A percentile compares a stretch with the other conserved stretches of the same genome.
These are phyloP conservation scores for Calonectria montana DNA, from an alignment of 2,329 filamentous ascomycete species.

Conservation along the genomic window DNA sequence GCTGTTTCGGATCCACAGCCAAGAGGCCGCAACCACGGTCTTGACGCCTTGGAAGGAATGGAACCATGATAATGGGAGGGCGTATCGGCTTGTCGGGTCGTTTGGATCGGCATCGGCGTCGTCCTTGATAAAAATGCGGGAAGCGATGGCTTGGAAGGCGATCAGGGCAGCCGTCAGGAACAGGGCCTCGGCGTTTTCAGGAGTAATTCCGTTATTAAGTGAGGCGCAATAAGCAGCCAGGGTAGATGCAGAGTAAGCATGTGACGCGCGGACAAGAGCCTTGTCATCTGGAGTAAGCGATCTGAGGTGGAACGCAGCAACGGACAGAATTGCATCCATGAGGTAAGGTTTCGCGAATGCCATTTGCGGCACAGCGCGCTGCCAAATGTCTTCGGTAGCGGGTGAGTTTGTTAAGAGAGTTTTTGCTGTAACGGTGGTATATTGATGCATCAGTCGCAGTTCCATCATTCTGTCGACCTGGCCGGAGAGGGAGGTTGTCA, in stretches of 20 bases:
- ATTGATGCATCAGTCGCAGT: conserved; percentile 73
- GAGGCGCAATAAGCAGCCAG: conserved; percentile 69
- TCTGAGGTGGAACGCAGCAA: conserved; percentile 72
- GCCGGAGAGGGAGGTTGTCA: conserved; percentile 46
- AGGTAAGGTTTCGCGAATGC: conserved; percentile 71
- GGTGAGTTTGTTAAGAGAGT: conserved; percentile 68
- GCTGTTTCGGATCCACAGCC: conserved; percentile 72
- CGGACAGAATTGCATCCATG: conserved; percentile 72
- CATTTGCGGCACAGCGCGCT: conserved; percentile 68
- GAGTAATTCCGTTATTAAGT: conserved; percentile 67
- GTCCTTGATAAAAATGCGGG: conserved; percentile 70
- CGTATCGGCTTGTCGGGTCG: conserved; percentile 59
- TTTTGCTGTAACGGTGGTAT: conserved; percentile 69
- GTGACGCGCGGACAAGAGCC: conserved; percentile 70
- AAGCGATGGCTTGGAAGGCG: conserved; percentile 73
- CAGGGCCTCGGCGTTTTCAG: conserved; percentile 70
- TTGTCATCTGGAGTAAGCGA: conserved; percentile 68
- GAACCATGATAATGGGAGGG: conserved; percentile 72
- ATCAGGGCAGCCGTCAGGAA: conserved; percentile 74
- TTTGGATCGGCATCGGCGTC: conserved; percentile 55
- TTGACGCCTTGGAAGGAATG: conserved; percentile 76
- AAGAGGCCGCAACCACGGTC: conserved; percentile 71
- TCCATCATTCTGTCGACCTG: conserved; percentile 64
- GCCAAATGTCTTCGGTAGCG: conserved; percentile 68
- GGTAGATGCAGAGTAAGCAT: conserved; percentile 73